Evolutionary conservation across 2,329 filamentous ascomycete genomes (phyloP).

Genomic region (Xylaria sp.): DNA sequence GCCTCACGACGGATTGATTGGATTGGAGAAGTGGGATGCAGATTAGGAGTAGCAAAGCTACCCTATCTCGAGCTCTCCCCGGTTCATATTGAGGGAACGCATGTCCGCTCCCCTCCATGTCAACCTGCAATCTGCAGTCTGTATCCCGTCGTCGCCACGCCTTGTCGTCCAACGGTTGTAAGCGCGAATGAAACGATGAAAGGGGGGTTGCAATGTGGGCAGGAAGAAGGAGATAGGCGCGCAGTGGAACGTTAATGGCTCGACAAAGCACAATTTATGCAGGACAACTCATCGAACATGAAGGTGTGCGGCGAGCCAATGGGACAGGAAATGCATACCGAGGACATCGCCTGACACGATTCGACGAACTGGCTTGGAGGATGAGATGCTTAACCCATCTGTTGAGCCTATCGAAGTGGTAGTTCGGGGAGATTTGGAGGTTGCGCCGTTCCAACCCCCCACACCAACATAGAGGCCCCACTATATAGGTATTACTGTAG

Average conservation of each 20-base stretch:
- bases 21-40: slow-evolving; percentile 18
- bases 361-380: slow-evolving; percentile 21
- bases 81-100: slow-evolving; percentile 14
- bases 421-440: slow-evolving; percentile 20
- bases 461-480: slow-evolving; percentile 17
- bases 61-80: slow-evolving; percentile 11
- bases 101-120: slow-evolving; percentile 16
- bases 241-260: slow-evolving; percentile 38
- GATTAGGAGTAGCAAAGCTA: slow-evolving; percentile 10
- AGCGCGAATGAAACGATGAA: slow-evolving; percentile 38
- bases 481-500: neutral
- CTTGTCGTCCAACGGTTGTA: slow-evolving; percentile 41
- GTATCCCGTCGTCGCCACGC: slow-evolving; percentile 18
- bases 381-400: slow-evolving; percentile 15
- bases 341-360: slow-evolving; percentile 41
- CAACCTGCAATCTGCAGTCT: neutral
- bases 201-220: slow-evolving; percentile 42
- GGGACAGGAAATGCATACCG: slow-evolving; percentile 33
- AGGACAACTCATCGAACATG: slow-evolving; percentile 46
- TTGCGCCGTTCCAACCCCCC: slow-evolving; percentile 28
- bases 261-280: slow-evolving; percentile 40
- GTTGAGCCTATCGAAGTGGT: slow-evolving; percentile 16
- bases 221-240: slow-evolving; percentile 41
- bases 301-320: slow-evolving; percentile 32
- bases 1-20: slow-evolving; percentile 24